Evolutionary conservation across 805 yeast genomes (phyloP).

Genomic region (Yarrowia sp.): DNA sequence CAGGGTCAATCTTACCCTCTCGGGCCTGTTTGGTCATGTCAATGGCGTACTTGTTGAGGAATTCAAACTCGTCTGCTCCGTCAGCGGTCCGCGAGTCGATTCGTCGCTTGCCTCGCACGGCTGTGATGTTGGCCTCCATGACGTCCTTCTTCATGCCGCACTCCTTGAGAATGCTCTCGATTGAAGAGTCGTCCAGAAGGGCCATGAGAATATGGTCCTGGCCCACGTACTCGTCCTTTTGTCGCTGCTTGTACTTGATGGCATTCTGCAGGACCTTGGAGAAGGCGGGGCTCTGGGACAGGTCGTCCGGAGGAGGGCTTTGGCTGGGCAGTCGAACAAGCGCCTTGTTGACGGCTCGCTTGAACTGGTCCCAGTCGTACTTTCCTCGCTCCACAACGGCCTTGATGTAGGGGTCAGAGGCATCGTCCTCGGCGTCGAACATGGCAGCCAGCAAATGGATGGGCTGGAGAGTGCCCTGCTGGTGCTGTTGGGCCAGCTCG

Average conservation of each 20-base stretch:
- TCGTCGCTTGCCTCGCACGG: constrained; percentile 82
- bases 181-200: constrained; percentile 69
- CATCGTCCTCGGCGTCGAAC: constrained; percentile 59
- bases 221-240: constrained; percentile 86
- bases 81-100: constrained; percentile 95
- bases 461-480: constrained; percentile 82
- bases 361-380: constrained; percentile 78
- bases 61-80: constrained; percentile 79
- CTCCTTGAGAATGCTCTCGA: constrained; percentile 70
- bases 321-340: constrained; percentile 85
- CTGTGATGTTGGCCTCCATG: constrained; percentile 70
- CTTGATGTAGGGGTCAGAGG: constrained; percentile 60
- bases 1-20: constrained; percentile 94
- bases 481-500: constrained; percentile 76
- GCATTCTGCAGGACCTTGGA: constrained; percentile 74
- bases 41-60: constrained; percentile 81
- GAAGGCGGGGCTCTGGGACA: constrained; percentile 70
- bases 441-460: constrained; percentile 88
- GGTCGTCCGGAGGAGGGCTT: constrained; percentile 80
- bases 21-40: constrained; percentile 93
- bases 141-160: constrained; percentile 64
- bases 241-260: constrained; percentile 72
- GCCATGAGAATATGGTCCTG: constrained; percentile 92
- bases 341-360: constrained; percentile 73
- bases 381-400: constrained; percentile 82